These are phyloP conservation scores for Sarocladiaceae sp. DNA, from an alignment of 2,329 filamentous ascomycete species.

Conservation along the genomic window DNA sequence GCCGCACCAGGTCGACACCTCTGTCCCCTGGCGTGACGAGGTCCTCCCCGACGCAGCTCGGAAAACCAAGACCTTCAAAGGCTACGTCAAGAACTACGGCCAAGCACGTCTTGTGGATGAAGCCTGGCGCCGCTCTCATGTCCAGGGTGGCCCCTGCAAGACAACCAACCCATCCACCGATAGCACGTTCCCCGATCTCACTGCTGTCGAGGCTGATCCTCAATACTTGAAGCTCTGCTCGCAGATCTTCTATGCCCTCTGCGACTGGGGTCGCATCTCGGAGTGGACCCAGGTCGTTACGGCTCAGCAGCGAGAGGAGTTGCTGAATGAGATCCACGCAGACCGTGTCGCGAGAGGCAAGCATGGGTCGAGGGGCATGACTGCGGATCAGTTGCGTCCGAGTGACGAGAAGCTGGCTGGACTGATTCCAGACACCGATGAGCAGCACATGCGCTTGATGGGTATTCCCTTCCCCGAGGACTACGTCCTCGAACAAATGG, in stretches of 20 bases:
- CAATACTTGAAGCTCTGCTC: slow-evolving; percentile 5
- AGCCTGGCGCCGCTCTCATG: not conserved
- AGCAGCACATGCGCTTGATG: slow-evolving; percentile 2
- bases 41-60: not conserved
- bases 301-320: slow-evolving; percentile 9
- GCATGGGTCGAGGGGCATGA: not conserved
- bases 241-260: slow-evolving; percentile 18
- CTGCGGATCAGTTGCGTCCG: not conserved
- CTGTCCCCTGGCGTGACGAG: slow-evolving; percentile 1
- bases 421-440: not conserved
- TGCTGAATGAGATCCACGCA: slow-evolving; percentile 9
- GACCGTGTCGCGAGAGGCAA: not conserved
- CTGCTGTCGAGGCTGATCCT: not conserved
- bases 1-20: too few relatives aligned
- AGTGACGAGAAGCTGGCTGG: not conserved
- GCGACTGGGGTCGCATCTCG: slow-evolving; percentile 17
- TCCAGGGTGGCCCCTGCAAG: not conserved
- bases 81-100: not conserved
- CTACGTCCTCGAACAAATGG: not conserved
- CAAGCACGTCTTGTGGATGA: not conserved
- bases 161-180: not conserved
- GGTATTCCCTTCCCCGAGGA: not conserved
- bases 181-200: slow-evolving; percentile 6
- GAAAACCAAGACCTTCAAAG: not conserved
- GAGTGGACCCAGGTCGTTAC: slow-evolving; percentile 18